Conservation (phyloP, 129 eudicot species). For the Scalesia atractyloides region DNA sequence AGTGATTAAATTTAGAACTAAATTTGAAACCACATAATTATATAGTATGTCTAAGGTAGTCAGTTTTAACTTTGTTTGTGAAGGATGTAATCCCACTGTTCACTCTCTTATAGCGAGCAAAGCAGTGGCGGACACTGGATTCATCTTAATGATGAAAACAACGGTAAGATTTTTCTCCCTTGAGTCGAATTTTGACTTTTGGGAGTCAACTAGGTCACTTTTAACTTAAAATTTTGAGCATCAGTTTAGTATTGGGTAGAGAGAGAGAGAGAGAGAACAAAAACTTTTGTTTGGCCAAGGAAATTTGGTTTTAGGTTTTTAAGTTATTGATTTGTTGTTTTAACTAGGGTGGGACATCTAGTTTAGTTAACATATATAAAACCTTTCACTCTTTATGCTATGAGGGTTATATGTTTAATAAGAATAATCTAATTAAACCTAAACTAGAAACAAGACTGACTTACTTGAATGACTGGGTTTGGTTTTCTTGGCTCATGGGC, state of each 20-base stretch:
- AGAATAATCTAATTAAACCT: not conserved
- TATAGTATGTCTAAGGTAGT: conserved; percentile 22
- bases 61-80: conserved; percentile 24
- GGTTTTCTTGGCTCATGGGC: conserved; percentile 3
- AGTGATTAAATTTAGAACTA: conserved; percentile 13
- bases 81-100: conserved; percentile 32
- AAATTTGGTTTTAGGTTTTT: not conserved
- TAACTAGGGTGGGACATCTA: not conserved
- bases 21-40: conserved; percentile 10
- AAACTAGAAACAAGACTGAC: not conserved
- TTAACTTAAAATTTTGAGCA: not conserved
- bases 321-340: not conserved
- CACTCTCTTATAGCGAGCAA: conserved; percentile 37
- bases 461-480: not conserved
- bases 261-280: not conserved
- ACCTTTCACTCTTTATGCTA: not conserved
- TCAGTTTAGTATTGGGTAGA: not conserved
- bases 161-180: conserved; percentile 22
- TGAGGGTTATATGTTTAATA: not conserved
- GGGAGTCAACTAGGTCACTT: conserved; percentile 17
- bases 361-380: not conserved
- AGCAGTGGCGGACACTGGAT: conserved; percentile 34
- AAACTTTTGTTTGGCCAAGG: not conserved
- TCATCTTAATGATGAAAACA: conserved; percentile 27
- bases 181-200: conserved; percentile 25